phyloP scores from a whole-genome alignment of 73 alveolate species.

The Urostyla sp. region DNA sequence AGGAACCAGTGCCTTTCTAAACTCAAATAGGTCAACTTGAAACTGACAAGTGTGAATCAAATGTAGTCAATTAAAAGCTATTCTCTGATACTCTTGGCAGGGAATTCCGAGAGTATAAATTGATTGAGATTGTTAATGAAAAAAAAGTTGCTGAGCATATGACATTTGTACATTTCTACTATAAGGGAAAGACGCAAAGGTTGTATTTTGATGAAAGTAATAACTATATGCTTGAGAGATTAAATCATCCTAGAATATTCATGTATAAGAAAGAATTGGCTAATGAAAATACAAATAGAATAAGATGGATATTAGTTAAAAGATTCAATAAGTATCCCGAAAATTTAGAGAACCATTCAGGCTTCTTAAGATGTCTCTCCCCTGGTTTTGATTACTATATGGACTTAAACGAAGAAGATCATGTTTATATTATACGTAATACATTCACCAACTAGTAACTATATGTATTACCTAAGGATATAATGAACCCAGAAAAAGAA shows the following conservation, averaged over 20 bases:
- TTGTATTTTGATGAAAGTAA: slow-evolving; percentile 20
- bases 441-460: neutral
- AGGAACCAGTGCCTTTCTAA: slow-evolving; percentile 6
- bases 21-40: slow-evolving; percentile 22
- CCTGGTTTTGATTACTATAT: slow-evolving; percentile 14
- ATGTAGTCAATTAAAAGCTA: neutral
- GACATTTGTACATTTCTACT: slow-evolving; percentile 23
- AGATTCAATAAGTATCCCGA: slow-evolving; percentile 45
- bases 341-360: slow-evolving; percentile 30
- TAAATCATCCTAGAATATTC: slow-evolving; percentile 38
- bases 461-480: slow-evolving; percentile 1
- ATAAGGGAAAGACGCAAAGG: slow-evolving; percentile 19
- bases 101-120: slow-evolving; percentile 44
- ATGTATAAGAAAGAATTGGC: slow-evolving; percentile 37
- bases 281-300: slow-evolving; percentile 11
- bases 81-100: slow-evolving; percentile 1
- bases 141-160: slow-evolving; percentile 21
- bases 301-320: slow-evolving; percentile 27
- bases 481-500: slow-evolving; percentile 22
- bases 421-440: slow-evolving; percentile 11
- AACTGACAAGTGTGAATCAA: slow-evolving; percentile 8
- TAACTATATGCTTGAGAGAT: slow-evolving; percentile 37
- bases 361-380: neutral
- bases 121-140: slow-evolving; percentile 43
- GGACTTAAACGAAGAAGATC: slow-evolving; percentile 9